These are phyloP conservation scores for Gossypium ekmanianum DNA, from an alignment of 345 rosid genomes.

Conservation along the genomic window DNA sequence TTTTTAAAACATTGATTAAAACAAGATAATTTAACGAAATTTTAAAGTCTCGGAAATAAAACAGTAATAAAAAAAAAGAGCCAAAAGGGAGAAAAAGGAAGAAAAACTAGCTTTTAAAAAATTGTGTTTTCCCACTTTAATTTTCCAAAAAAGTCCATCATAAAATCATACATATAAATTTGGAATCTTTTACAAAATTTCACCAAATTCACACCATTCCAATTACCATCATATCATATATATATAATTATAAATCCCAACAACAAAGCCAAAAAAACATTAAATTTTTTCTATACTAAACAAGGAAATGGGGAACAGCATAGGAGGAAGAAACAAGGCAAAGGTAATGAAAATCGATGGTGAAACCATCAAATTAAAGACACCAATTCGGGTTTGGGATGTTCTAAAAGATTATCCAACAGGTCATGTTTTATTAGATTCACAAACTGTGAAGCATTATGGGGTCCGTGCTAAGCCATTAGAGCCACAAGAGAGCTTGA, in stretches of 20 bases:
- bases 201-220: constrained; percentile 15
- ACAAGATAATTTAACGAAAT: too few relatives aligned
- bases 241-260: background rate
- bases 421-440: constrained; percentile 69
- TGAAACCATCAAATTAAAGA: constrained; percentile 63
- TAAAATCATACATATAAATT: background rate
- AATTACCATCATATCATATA: background rate
- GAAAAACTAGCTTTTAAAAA: too few relatives aligned
- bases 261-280: too few relatives aligned
- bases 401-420: constrained; percentile 57
- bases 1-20: too few relatives aligned
- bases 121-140: background rate
- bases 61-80: too few relatives aligned
- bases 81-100: too few relatives aligned
- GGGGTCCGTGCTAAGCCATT: constrained; percentile 77
- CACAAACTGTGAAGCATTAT: constrained; percentile 68
- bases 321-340: constrained; percentile 49
- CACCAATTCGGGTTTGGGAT: constrained; percentile 60
- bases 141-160: background rate
- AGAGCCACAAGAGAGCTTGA: constrained; percentile 52
- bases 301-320: constrained; percentile 63
- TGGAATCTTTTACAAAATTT: constrained; percentile 9
- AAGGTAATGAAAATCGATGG: constrained; percentile 88
- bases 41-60: too few relatives aligned
- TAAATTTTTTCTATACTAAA: background rate